A percentile compares a stretch with the other conserved stretches of the same genome.
Conservation (phyloP, 2,329 filamentous ascomycete species). For the Lachnellula subtilissima region DNA sequence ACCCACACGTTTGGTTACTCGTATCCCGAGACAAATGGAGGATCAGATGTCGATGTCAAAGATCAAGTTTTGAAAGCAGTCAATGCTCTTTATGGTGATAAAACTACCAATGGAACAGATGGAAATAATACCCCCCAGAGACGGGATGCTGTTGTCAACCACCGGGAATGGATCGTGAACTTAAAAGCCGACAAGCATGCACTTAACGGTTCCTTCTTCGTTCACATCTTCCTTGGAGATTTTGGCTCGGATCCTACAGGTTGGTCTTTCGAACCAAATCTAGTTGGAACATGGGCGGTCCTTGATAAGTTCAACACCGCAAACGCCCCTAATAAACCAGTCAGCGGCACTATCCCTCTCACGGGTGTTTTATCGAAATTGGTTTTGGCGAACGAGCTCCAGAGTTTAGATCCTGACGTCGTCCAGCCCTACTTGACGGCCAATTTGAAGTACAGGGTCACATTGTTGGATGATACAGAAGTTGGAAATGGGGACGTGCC, state of each 20-base stretch:
- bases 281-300: conserved; percentile 31
- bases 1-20: conserved; percentile 24
- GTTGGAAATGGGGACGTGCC: conserved; percentile 18
- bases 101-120: conserved; percentile 1
- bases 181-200: conserved; percentile 57
- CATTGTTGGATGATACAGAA: conserved; percentile 16
- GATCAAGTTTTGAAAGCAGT: conserved; percentile 59
- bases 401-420: conserved; percentile 20
- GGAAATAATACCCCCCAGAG: not conserved
- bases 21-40: conserved; percentile 36
- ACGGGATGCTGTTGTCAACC: conserved; percentile 30
- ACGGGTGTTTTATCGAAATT: conserved; percentile 38
- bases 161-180: conserved; percentile 65
- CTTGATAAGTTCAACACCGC: conserved; percentile 30
- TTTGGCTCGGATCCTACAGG: conserved; percentile 17
- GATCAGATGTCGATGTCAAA: conserved; percentile 52
- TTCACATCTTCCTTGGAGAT: conserved; percentile 64
- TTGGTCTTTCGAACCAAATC: conserved; percentile 27
- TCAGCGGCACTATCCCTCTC: conserved; percentile 41
- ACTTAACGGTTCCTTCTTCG: conserved; percentile 54
- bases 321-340: conserved; percentile 19
- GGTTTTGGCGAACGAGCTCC: conserved; percentile 27
- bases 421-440: conserved; percentile 24
- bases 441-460: conserved; percentile 26
- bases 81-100: conserved; percentile 43